Evolutionary conservation across 441 rosid genomes (phyloP).

Genomic region (Croton setiger): DNA sequence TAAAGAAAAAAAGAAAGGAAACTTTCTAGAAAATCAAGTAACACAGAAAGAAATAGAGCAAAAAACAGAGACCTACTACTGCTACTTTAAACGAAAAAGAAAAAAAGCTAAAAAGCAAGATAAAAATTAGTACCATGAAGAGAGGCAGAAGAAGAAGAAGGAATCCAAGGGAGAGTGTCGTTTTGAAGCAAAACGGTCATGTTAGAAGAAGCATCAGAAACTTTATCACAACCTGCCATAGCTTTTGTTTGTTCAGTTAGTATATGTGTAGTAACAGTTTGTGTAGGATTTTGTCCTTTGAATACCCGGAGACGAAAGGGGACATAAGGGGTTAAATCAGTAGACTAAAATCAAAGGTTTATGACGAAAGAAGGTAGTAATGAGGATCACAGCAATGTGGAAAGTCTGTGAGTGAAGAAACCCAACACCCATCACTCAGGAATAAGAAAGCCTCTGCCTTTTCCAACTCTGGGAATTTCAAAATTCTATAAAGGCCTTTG

Average conservation of each 20-base stretch:
- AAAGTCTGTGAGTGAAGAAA: slow-evolving; percentile 12
- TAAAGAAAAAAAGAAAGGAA: not conserved
- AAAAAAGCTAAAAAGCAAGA: not conserved
- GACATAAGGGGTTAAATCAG: not conserved
- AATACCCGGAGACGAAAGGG: slow-evolving; percentile 3
- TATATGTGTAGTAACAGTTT: too few relatives aligned
- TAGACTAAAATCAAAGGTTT: not conserved
- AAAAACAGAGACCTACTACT: not conserved
- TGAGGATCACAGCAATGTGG: slow-evolving; percentile 12
- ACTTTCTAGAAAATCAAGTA: not conserved
- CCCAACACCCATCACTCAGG: slow-evolving; percentile 15
- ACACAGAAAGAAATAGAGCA: not conserved
- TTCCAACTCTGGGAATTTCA: not conserved
- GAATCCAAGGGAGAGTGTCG: slow-evolving; percentile 30
- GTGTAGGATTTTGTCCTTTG: not conserved
- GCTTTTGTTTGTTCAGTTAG: not conserved
- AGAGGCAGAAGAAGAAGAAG: slow-evolving; percentile 26
- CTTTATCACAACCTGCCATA: slow-evolving; percentile 25
- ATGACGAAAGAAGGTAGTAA: slow-evolving; percentile 2
- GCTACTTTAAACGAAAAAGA: not conserved
- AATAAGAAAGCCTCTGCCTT: not conserved
- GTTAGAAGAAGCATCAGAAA: slow-evolving; percentile 20
- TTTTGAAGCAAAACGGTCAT: slow-evolving; percentile 25
- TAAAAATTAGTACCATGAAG: slow-evolving; percentile 29
- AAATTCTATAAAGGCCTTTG: not conserved